Base-by-base conservation (phyloP, 2,329 filamentous ascomycete genomes). In the Colletotrichum sp. region DNA sequence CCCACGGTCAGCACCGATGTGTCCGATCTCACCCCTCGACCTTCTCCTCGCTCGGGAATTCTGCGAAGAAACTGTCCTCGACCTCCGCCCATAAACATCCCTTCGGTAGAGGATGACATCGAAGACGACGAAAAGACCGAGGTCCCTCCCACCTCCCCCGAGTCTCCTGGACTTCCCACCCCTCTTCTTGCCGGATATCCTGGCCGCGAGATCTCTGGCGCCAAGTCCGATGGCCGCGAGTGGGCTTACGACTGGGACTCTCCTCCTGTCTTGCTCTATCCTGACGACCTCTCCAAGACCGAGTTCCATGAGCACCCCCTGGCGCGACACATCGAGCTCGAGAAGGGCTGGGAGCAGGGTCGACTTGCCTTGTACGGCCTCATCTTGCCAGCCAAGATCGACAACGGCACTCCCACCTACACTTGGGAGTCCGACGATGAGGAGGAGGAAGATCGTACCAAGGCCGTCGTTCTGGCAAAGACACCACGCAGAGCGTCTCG, bases 171-270 rank as follows among this genome's bases (percentile, higher is more conserved):
- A 59, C 59, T 63, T 24, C 59, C 59, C 0, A 63, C 55, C 12
- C 96, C 85, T 90, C 80, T 86, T 0, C 80, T 86, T 12, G 80
- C 77, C 66, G 84, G 85, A 7, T 82, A 85, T 71, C 85, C 85
- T 1, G 85, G 85, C 3, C 81, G 85, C 68, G 85, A 87, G 67
- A 77, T 86, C 12, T 84, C 84, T 0, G 80, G 80, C 5, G 82
- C 85, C 16, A 85, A 83, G 65, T 86, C 84, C 3, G 84, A 87
- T 34, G 82, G 81, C 6, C 82, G 83, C 16, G 79, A 79, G 5
- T 84, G 86, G 75, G 78, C 80, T n/a, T 79, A 80, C 32, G 84
- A 86, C 43, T 70, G 77, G 7, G 73, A 77, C 6, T 82, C 79
- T 1, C 79, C 82, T 2, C 80, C 82, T 8, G 74, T 85, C n/a